Evolutionary conservation across 2,329 filamentous ascomycete genomes (phyloP).

Genomic region (Aspergillus vadensis): DNA sequence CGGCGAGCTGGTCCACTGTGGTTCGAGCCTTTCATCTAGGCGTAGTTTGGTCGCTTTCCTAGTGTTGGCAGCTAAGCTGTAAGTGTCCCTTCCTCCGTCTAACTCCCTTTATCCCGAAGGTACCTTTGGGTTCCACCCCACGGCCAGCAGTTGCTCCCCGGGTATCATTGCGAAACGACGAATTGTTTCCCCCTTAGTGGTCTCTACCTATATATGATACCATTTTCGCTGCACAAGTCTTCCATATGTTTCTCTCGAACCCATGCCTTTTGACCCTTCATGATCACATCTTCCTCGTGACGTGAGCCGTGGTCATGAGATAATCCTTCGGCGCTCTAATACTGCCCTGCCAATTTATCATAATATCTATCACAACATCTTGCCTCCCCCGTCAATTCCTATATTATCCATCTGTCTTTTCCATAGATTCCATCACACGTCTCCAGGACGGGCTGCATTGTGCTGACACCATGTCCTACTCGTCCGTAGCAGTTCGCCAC

Average conservation of each 20-base stretch:
- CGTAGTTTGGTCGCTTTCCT: conserved; percentile 5
- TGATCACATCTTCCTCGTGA: conserved; percentile 14
- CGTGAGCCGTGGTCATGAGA: conserved; percentile 39
- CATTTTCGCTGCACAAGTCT: background rate
- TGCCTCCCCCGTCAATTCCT: conserved; percentile 81
- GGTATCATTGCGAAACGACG: background rate
- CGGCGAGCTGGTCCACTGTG: conserved; percentile 19
- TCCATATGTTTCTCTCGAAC: conserved; percentile 5
- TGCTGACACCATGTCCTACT: conserved; percentile 61
- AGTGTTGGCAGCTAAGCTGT: background rate
- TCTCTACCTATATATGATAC: background rate
- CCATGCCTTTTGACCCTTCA: conserved; percentile 3
- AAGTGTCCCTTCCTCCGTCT: conserved; percentile 5
- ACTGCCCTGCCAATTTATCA: conserved; percentile 82
- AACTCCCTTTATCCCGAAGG: conserved; percentile 4
- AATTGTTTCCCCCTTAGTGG: background rate
- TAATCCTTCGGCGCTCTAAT: conserved; percentile 68
- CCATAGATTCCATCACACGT: conserved; percentile 56
- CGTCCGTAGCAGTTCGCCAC: conserved; percentile 66
- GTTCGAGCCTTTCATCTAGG: conserved; percentile 8
- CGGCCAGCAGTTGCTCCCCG: conserved; percentile 3
- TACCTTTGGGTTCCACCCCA: conserved; percentile 1
- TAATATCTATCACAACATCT: conserved; percentile 87
- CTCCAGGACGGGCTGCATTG: conserved; percentile 23
- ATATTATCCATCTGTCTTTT: conserved; percentile 74